Conservation (phyloP, 768 basidiomycete genomes). For the Melanogaster broomeanus region DNA sequence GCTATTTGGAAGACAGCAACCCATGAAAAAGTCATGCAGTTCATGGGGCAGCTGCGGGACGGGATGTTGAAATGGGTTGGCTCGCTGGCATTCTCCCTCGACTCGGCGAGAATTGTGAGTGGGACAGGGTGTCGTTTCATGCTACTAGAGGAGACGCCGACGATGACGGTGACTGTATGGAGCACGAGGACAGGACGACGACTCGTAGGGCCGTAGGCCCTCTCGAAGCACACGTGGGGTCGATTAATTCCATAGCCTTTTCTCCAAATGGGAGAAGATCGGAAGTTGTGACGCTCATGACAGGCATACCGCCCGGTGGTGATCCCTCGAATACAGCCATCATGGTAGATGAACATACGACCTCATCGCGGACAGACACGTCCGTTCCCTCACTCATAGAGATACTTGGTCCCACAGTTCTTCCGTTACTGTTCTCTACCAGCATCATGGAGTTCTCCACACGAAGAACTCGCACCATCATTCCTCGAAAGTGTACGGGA, state of each 20-base stretch:
- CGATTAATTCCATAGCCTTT: no score
- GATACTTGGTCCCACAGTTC: conserved; percentile 53
- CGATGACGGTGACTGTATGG: no score
- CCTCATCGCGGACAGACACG: conserved; percentile 31
- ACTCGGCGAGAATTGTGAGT: background rate
- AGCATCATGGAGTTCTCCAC: conserved; percentile 67
- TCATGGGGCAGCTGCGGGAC: background rate
- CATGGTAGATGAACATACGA: conserved; percentile 23
- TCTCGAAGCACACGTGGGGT: no score
- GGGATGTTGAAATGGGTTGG: background rate
- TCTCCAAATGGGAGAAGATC: no score
- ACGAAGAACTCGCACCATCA: conserved; percentile 52
- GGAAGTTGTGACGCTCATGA: no score
- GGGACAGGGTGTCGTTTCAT: no score
- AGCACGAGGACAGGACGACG: no score
- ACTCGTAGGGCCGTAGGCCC: no score
- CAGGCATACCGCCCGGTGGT: conserved; percentile 16
- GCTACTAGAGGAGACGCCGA: no score
- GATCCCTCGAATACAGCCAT: conserved; percentile 30
- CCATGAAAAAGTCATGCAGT: background rate
- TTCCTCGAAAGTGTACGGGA: conserved; percentile 31
- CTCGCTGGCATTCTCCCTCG: background rate
- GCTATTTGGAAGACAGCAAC: background rate
- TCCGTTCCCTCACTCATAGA: conserved; percentile 32
- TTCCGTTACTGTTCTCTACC: conserved; percentile 60